phyloP scores from a whole-genome alignment of 306 rosid genomes.

The Glycyrrhiza uralensis region DNA sequence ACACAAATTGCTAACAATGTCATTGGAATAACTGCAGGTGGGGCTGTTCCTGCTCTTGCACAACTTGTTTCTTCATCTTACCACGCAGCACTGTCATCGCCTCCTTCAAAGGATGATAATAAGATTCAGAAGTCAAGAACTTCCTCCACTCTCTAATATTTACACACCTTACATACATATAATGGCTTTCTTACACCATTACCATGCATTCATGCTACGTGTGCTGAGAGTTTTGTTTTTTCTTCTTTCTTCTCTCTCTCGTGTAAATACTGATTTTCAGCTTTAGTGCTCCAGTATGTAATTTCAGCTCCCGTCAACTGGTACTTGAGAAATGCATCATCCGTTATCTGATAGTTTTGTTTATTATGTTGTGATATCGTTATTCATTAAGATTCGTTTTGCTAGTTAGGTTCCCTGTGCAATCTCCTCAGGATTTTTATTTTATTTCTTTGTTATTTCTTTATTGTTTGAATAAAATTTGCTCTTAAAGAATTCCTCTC shows the following conservation, averaged over 20 bases:
- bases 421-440: neutral
- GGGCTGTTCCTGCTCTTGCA: conserved; percentile 75
- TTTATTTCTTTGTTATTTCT: neutral
- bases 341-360: neutral
- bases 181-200: conserved; percentile 5
- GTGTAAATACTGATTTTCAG: conserved; percentile 27
- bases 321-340: neutral
- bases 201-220: neutral
- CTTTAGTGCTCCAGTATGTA: conserved; percentile 5
- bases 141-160: conserved; percentile 52
- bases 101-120: conserved; percentile 58
- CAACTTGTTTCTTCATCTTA: conserved; percentile 88
- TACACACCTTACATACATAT: neutral
- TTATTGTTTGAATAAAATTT: neutral
- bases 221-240: conserved; percentile 11
- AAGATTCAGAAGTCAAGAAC: conserved; percentile 64
- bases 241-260: no score
- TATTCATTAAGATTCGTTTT: neutral
- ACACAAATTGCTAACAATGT: neutral
- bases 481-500: neutral
- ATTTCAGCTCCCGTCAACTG: neutral
- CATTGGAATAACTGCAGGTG: conserved; percentile 48
- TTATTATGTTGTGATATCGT: neutral
- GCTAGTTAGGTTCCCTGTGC: neutral
- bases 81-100: conserved; percentile 54